phyloP scores from a whole-genome alignment of 1,139 yeast species.

The Taphrina populina region DNA sequence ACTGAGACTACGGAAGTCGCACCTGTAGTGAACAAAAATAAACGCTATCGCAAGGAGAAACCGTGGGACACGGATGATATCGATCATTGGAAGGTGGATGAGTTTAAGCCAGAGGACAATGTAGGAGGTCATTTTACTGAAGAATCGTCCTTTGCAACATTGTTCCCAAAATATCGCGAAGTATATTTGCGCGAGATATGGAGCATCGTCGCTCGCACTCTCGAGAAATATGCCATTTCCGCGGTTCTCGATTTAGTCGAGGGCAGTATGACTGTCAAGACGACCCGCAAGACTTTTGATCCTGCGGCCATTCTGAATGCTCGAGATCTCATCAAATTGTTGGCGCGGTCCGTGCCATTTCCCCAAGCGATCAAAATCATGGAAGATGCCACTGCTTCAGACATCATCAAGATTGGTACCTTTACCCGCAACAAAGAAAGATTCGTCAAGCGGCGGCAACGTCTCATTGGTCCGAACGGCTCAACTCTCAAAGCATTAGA shows the following conservation, averaged over 20 bases:
- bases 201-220: conserved; percentile 84
- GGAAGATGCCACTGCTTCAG: conserved; percentile 83
- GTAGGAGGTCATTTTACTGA: conserved; percentile 83
- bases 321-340: conserved; percentile 84
- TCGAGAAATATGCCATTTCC: conserved; percentile 69
- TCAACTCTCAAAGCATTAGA: conserved; percentile 94
- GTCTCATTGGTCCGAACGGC: conserved; percentile 95
- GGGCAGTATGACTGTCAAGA: conserved; percentile 95
- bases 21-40: conserved; percentile 31
- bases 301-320: conserved; percentile 94
- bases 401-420: conserved; percentile 90
- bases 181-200: conserved; percentile 82
- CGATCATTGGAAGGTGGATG: conserved; percentile 80
- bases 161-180: conserved; percentile 96
- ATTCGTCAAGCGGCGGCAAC: conserved; percentile 90
- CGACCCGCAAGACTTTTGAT: conserved; percentile 91
- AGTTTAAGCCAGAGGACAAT: conserved; percentile 86
- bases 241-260: conserved; percentile 88
- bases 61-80: conserved; percentile 82
- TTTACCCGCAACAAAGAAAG: conserved; percentile 87
- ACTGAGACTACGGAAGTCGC: conserved; percentile 4
- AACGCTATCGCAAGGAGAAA: conserved; percentile 35
- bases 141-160: conserved; percentile 89
- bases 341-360: conserved; percentile 95
- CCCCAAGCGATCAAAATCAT: conserved; percentile 82